Conservation (phyloP, 2,329 filamentous ascomycete genomes). For the Coleophoma eucalyptorum region DNA sequence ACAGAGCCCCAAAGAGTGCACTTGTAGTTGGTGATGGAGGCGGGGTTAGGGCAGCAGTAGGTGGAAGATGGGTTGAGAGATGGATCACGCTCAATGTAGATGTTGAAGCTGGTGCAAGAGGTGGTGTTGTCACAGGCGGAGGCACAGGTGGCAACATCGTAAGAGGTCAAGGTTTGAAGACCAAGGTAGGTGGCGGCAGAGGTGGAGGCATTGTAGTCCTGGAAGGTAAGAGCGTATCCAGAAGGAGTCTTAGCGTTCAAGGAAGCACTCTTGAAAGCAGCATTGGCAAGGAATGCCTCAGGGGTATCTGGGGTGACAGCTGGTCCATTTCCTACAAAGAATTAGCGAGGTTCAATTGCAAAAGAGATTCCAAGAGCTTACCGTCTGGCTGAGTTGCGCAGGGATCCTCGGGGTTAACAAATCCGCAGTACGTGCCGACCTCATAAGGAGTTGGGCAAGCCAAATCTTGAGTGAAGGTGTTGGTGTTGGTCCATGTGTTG, state of each 20-base stretch:
- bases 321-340: conserved; percentile 22
- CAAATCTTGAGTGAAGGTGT: conserved; percentile 7
- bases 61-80: conserved; percentile 21
- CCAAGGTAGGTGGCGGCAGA: conserved; percentile 21
- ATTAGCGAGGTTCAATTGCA: too few species aligned
- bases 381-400: conserved; percentile 29
- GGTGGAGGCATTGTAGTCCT: conserved; percentile 23
- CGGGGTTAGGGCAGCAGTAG: conserved; percentile 25
- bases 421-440: conserved; percentile 30
- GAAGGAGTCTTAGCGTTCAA: conserved; percentile 21
- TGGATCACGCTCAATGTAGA: conserved; percentile 31
- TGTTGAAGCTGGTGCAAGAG: conserved; percentile 27
- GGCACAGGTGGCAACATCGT: conserved; percentile 22
- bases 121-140: conserved; percentile 18
- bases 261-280: conserved; percentile 18
- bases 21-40: conserved; percentile 28
- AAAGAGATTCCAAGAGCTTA: too few species aligned
- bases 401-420: conserved; percentile 32
- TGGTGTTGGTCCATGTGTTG: too few species aligned
- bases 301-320: conserved; percentile 26
- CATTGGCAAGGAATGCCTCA: conserved; percentile 23
- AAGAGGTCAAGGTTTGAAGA: conserved; percentile 19
- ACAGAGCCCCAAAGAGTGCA: conserved; percentile 30
- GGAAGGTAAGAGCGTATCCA: conserved; percentile 27
- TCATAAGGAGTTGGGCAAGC: conserved; percentile 25